These are phyloP conservation scores for Marchantia polymorpha DNA, from an alignment of 225 moss, liverwort and hornwort genomes.

Conservation along the genomic window DNA sequence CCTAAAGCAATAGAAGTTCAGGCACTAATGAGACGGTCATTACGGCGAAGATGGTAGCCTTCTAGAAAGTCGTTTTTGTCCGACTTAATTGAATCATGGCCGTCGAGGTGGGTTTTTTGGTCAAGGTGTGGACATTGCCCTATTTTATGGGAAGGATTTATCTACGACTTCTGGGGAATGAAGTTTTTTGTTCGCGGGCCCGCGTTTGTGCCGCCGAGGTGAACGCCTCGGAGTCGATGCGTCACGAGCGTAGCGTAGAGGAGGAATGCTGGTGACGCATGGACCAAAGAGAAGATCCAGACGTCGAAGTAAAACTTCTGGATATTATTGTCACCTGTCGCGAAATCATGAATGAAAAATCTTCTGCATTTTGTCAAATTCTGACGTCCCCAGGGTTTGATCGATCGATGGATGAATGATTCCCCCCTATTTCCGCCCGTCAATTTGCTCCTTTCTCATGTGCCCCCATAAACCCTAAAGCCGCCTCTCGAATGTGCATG, in stretches of 20 bases:
- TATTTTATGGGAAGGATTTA: slow-evolving; percentile 16
- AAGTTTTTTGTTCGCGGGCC: background rate
- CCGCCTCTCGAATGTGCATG: too few species aligned
- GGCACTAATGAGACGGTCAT: slow-evolving; percentile 58
- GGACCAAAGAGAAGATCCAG: background rate
- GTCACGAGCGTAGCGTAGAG: background rate
- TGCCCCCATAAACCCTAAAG: background rate
- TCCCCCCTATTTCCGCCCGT: background rate
- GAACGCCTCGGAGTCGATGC: background rate
- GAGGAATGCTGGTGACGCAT: slow-evolving; percentile 8
- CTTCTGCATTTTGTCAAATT: slow-evolving; percentile 4
- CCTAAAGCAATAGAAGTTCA: slow-evolving; percentile 22
- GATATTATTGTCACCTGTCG: background rate
- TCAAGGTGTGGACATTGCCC: slow-evolving; percentile 28
- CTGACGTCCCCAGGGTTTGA: background rate
- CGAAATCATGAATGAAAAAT: background rate
- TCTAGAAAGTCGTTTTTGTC: slow-evolving; percentile 27
- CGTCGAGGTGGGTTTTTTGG: slow-evolving; percentile 45
- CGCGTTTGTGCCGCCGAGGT: background rate
- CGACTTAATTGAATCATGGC: slow-evolving; percentile 42
- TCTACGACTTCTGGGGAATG: slow-evolving; percentile 5
- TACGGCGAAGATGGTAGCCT: slow-evolving; percentile 34
- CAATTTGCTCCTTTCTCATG: background rate
- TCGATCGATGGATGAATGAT: too few species aligned
- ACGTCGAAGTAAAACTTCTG: background rate